phyloP scores from a whole-genome alignment of 306 rosid species.

The Albizia julibrissin region DNA sequence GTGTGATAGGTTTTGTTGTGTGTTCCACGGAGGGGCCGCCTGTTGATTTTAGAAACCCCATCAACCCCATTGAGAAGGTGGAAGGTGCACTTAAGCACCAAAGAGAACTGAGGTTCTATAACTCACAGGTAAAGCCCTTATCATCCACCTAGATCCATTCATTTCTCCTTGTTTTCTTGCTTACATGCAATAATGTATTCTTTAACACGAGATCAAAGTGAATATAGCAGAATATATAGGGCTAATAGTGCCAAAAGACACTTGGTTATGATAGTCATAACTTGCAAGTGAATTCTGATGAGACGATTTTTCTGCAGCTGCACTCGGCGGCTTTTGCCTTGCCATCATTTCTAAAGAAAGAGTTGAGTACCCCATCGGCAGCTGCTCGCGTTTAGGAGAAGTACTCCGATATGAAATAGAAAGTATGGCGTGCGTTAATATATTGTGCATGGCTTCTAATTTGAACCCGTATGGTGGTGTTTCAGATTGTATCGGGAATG shows the following conservation, averaged over 20 bases:
- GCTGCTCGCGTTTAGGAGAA: constrained; percentile 3
- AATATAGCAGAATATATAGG: not conserved
- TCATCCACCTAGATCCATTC: not conserved
- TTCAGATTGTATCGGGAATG: not conserved
- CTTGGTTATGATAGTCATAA: not conserved
- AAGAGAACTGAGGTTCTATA: constrained; percentile 85
- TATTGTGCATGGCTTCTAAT: constrained; percentile 11
- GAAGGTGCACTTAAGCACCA: constrained; percentile 68
- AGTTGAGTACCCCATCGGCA: constrained; percentile 42
- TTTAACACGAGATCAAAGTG: not conserved
- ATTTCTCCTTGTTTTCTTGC: constrained; percentile 1
- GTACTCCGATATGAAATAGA: constrained; percentile 16
- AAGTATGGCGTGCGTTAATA: constrained; percentile 26
- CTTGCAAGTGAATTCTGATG: not conserved
- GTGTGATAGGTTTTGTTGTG: constrained; percentile 86
- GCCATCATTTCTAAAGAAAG: constrained; percentile 78
- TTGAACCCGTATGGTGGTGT: not conserved
- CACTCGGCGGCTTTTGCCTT: constrained; percentile 88
- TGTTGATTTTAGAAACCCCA: constrained; percentile 80
- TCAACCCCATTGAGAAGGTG: constrained; percentile 87
- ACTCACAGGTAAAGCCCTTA: constrained; percentile 66
- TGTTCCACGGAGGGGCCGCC: constrained; percentile 87
- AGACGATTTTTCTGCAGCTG: constrained; percentile 50
- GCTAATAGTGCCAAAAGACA: not conserved
- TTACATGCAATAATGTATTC: not conserved